Base-by-base conservation (phyloP, 768 basidiomycete genomes). In the Xerocomus brunneocitrinus region DNA sequence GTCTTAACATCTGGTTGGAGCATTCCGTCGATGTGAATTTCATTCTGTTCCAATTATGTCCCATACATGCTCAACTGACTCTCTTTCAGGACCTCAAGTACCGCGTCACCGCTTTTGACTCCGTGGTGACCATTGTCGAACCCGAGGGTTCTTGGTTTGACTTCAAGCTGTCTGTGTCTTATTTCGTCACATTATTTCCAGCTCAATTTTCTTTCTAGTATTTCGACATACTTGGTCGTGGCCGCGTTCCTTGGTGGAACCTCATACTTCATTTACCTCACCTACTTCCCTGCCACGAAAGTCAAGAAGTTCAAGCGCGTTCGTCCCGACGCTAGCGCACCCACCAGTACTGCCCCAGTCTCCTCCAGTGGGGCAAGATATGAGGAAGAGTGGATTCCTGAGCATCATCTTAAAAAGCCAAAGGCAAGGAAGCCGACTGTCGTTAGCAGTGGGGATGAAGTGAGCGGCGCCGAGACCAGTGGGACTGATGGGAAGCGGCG, bases 341-440 rank as follows among this genome's bases (percentile, higher is more conserved):
- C 86, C 8, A 77, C 79, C 35, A 78, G 78, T 28, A 67, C 80
- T 8, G 78, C 79, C 34, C 85, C 85, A 7, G 83, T 84, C 31
- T 82, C 82, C 24, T 81, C 64, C 16, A 62, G 83, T 34, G 77
- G 83, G 2, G 79, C 83, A 36, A 84, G 82, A 41, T 91, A 92
- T 60, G 82, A 89, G 62, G 88, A 92, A 64, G 91, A 93, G 63
- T 93, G 91, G 91, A 93, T 93, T 59, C 91, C 91, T n/a, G 87
- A 87, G 59, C 88, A 91, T 63, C 91, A 92, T 62, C 73, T 91
- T 56, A 87, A 81, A 74, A 87, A 88, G 68, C 53, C 71, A 31
- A 89, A 81, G 67, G 66, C 70, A 16, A 62, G 68, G 35, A 81
- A 79, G 60, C 76, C 78, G 57, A 70, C 69, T 0, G 77, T 74